Base-by-base conservation (phyloP, 495 filamentous ascomycete genomes). In the Aspergillus saccharolyticus region DNA sequence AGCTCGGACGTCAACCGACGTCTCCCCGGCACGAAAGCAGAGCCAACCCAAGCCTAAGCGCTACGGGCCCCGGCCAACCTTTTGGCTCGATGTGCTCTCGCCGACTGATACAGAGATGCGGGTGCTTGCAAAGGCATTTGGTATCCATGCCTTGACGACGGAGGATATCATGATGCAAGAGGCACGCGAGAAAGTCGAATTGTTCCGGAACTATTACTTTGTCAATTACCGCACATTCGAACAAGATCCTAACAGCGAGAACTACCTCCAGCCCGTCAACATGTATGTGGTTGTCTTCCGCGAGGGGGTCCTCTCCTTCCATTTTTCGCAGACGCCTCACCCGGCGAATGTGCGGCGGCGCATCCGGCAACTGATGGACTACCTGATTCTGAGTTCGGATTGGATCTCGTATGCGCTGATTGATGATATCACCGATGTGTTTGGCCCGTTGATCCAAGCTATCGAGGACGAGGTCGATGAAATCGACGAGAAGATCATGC, bases 391-490 rank as follows among this genome's bases (percentile, higher is more conserved):
- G 7, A 91, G 86, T 58, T 90, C 92, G 0, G 94, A 98, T 70
- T 98, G 94, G 94, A 97, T 98, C 63, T 95, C 90, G 15, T 98
- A 98, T 63, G 94, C 91, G 28, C 83, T 98, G 61, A 97, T 98
- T 63, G 94, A 98, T 70, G 93, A 98, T 66, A 96, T 98, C 63
- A 97, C 94, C 9, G 94, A 98, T 70, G 91, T 88, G 4, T 98
- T 96, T 60, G 89, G 85, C 0, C 94, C 94, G 0, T 77, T 96
- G 5, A 96, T 97, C 52, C 85, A 95, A 63, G 83, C 80, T 39
- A 94, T 98, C 47, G 89, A 93, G 63, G 82, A 91, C 24, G 93
- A 97, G 67, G 89, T 93, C 30, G 89, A 92, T 62, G 86, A 89
- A 43, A 96, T 96, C 58, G 89, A 96, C 64, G 88, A 90, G 56